Percentiles rank a stretch among this genome's conserved stretches.
These are phyloP conservation scores for Trichoderma reesei DNA, from an alignment of 495 filamentous ascomycete genomes.

Conservation along the genomic window DNA sequence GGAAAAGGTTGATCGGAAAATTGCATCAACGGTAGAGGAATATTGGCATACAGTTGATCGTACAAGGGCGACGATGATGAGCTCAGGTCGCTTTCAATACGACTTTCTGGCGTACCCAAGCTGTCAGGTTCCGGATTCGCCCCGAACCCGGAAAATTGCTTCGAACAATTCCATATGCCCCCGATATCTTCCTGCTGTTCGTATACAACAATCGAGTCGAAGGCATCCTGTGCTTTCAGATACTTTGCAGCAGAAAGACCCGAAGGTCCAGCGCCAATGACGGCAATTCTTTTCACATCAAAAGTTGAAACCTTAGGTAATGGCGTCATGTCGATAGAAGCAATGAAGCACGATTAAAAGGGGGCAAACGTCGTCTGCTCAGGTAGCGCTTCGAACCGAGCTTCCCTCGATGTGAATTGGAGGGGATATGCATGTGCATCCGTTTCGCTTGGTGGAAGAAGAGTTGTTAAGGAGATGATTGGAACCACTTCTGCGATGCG, in stretches of 20 bases:
- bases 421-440: no score
- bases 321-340: no score
- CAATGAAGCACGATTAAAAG: no score
- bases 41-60: constrained; percentile 72
- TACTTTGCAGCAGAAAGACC: constrained; percentile 64
- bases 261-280: constrained; percentile 62
- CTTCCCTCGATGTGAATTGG: no score
- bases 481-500: no score
- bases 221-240: constrained; percentile 60
- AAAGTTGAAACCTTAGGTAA: constrained; percentile 14
- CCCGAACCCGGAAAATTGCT: constrained; percentile 24
- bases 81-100: constrained; percentile 25
- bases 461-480: no score
- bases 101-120: constrained; percentile 29
- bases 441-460: no score
- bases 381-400: no score
- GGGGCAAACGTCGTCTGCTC: no score
- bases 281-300: constrained; percentile 44
- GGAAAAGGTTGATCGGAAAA: constrained; percentile 65
- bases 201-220: constrained; percentile 62
- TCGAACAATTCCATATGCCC: constrained; percentile 69
- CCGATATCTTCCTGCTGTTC: constrained; percentile 68
- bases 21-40: constrained; percentile 71
- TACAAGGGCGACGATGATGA: constrained; percentile 64
- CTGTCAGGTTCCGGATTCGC: constrained; percentile 14